A percentile compares a stretch with the other conserved stretches of the same genome.
phyloP scores from a whole-genome alignment of 495 filamentous ascomycete species.

The Delitschia confertaspora region DNA sequence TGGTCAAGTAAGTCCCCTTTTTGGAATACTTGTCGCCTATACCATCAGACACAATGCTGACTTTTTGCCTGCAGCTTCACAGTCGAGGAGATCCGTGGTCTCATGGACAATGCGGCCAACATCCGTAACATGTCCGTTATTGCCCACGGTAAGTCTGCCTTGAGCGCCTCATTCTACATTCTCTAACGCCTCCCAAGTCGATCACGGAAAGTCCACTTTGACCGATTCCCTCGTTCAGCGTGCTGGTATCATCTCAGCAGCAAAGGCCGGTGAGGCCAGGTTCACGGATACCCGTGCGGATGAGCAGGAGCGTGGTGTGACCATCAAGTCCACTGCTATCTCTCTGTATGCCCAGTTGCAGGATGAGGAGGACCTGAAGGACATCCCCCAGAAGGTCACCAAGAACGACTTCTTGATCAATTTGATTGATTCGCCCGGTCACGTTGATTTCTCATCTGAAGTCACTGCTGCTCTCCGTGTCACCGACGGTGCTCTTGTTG shows the following conservation, averaged over 20 bases:
- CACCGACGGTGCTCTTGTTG: slow-evolving; percentile 97
- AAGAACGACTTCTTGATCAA: slow-evolving; percentile 99
- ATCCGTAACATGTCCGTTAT: slow-evolving; percentile 99
- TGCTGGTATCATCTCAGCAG: slow-evolving; percentile 98
- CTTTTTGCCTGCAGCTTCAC: slow-evolving; percentile 69
- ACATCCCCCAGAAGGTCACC: slow-evolving; percentile 79
- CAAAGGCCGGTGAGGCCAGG: slow-evolving; percentile 90
- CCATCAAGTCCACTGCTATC: slow-evolving; percentile 99
- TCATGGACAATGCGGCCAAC: slow-evolving; percentile 98
- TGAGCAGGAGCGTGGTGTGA: slow-evolving; percentile 99
- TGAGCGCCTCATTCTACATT: background rate
- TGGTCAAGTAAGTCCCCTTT: slow-evolving; percentile 89
- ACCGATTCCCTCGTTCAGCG: slow-evolving; percentile 98
- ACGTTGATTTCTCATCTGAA: slow-evolving; percentile 99
- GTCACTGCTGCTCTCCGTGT: slow-evolving; percentile 99
- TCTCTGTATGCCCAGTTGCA: slow-evolving; percentile 85
- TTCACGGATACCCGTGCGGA: slow-evolving; percentile 96
- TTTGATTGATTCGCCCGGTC: slow-evolving; percentile 98
- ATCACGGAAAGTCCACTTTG: slow-evolving; percentile 99
- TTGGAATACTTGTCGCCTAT: background rate
- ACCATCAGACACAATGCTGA: slow-evolving; percentile 19
- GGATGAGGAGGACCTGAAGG: slow-evolving; percentile 84
- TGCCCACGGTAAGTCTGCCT: slow-evolving; percentile 66
- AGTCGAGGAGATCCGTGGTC: slow-evolving; percentile 87
- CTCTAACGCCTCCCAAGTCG: slow-evolving; percentile 48